Percentiles rank a stretch among this genome's conserved stretches.
phyloP scores from a whole-genome alignment of 495 filamentous ascomycete genomes.

The Penicillium cosmopolitanum region DNA sequence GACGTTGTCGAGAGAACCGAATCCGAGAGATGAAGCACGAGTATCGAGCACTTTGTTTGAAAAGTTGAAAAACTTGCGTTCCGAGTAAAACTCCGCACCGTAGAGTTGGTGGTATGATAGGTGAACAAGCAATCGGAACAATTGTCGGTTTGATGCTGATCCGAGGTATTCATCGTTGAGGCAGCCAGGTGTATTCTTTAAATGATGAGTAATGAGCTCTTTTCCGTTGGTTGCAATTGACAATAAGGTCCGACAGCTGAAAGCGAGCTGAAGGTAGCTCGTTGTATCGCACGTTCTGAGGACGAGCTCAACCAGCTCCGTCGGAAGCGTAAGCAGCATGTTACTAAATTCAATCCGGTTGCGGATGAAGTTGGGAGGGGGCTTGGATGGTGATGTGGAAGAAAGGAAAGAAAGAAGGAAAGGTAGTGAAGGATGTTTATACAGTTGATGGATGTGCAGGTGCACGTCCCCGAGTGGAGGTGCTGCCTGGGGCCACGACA shows the following conservation, averaged over 20 bases:
- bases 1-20: constrained; percentile 11
- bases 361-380: too few relatives aligned
- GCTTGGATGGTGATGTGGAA: too few relatives aligned
- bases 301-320: constrained; percentile 47
- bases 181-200: constrained; percentile 38
- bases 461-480: too few relatives aligned
- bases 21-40: constrained; percentile 34
- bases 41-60: constrained; percentile 27
- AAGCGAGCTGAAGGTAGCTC: constrained; percentile 39
- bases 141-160: constrained; percentile 10
- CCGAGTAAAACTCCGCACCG: constrained; percentile 34
- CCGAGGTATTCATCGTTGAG: background rate
- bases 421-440: too few relatives aligned
- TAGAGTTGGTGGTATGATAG: constrained; percentile 33
- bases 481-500: too few relatives aligned
- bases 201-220: constrained; percentile 37
- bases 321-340: constrained; percentile 43
- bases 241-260: constrained; percentile 60
- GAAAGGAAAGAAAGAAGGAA: too few relatives aligned
- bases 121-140: constrained; percentile 33
- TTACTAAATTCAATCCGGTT: background rate
- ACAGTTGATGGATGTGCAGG: too few relatives aligned
- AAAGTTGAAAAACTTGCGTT: constrained; percentile 30
- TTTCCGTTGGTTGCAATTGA: constrained; percentile 80
- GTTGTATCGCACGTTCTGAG: constrained; percentile 36